These are phyloP conservation scores for Zanthoxylum bungeanum DNA, from an alignment of 345 rosid species.

Conservation along the genomic window DNA sequence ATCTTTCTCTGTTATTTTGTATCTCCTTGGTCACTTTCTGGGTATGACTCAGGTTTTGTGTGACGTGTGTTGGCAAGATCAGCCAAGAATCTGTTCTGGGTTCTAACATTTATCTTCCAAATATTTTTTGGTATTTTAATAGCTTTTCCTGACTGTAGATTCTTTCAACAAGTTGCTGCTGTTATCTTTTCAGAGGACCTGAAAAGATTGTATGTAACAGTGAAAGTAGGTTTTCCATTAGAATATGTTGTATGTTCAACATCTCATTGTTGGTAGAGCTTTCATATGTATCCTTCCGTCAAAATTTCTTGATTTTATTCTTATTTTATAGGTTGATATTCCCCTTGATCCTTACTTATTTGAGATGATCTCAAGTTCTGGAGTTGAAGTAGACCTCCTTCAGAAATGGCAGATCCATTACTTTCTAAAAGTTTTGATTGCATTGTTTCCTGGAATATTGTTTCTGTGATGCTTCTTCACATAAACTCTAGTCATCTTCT, in stretches of 20 bases:
- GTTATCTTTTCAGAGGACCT: conserved; percentile 93
- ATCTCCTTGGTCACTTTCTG: too few relatives aligned
- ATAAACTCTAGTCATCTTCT: conserved; percentile 77
- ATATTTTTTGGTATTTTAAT: not conserved
- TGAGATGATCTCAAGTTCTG: conserved; percentile 77
- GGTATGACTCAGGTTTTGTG: too few relatives aligned
- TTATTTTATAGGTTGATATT: conserved; percentile 70
- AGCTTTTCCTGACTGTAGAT: conserved; percentile 13
- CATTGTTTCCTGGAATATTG: conserved; percentile 80
- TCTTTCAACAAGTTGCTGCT: conserved; percentile 74
- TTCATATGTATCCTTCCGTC: conserved; percentile 7
- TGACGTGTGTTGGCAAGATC: too few relatives aligned
- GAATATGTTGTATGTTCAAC: conserved; percentile 81
- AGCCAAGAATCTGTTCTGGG: too few relatives aligned
- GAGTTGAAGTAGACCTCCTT: conserved; percentile 94
- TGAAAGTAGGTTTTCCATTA: conserved; percentile 94
- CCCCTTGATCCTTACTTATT: conserved; percentile 92
- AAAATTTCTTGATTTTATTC: conserved; percentile 18
- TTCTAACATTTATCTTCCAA: too few relatives aligned
- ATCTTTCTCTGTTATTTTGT: too few relatives aligned
- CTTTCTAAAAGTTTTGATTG: conserved; percentile 75
- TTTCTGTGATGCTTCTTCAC: conserved; percentile 74
- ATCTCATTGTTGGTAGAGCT: conserved; percentile 13
- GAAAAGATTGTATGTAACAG: conserved; percentile 77
- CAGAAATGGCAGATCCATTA: conserved; percentile 89